phyloP scores from a whole-genome alignment of 169 alveolate species.

The Toxoplasma gondii region DNA sequence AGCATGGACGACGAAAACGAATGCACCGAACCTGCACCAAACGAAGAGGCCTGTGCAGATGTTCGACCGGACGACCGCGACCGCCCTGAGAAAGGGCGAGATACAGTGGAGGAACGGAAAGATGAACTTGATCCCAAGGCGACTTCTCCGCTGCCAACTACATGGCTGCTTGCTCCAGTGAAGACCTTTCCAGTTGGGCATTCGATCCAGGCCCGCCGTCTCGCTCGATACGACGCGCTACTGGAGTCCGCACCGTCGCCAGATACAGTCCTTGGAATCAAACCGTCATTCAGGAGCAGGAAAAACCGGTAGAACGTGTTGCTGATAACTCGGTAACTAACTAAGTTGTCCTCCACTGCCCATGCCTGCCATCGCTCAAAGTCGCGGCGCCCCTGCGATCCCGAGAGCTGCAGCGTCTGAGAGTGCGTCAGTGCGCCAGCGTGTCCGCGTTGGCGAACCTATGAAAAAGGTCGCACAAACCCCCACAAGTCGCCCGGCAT shows the following conservation, averaged over 20 bases:
- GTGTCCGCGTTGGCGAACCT: neutral
- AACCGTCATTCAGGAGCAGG: neutral
- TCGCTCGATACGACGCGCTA: neutral
- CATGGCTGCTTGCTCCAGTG: neutral
- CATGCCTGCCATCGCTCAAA: neutral
- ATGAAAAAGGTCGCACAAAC: neutral
- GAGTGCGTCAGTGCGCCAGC: neutral
- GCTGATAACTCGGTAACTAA: neutral
- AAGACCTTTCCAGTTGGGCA: neutral
- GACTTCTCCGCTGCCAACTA: neutral
- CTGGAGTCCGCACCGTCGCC: neutral
- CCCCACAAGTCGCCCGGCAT: too few relatives aligned
- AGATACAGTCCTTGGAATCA: neutral
- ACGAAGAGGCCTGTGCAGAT: neutral
- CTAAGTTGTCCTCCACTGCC: conserved; percentile 23
- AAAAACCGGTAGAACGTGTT: neutral
- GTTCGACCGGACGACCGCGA: too few relatives aligned
- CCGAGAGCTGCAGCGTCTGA: neutral
- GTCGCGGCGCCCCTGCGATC: neutral
- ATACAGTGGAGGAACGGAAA: neutral
- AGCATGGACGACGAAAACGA: neutral
- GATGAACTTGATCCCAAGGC: neutral
- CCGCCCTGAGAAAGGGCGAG: too few relatives aligned
- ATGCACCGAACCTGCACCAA: neutral
- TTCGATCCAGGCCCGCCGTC: neutral